Percentiles rank a stretch among this genome's conserved stretches.
Conservation (phyloP, 176 grass and related monocot genomes). For the sorghum (Sorghum bicolor) region Sorghum_bicolor_NCBIv3 NC_012878.2:6358501-6359000, state of each 20-base stretch:
- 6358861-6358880: conserved; percentile 23
- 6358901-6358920: conserved; percentile 59
- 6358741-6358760: background rate
- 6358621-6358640: background rate
- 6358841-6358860: conserved; percentile 36
- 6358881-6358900: conserved; percentile 43
- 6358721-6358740: background rate
- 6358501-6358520: conserved; percentile 8
- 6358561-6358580: background rate
- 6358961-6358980: conserved; percentile 5
- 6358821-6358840: conserved; percentile 31
- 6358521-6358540: conserved; percentile 8
- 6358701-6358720: background rate
- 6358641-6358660: background rate
- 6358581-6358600: conserved; percentile 16
- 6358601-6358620: conserved; percentile 2
- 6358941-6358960: background rate
- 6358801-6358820: background rate
- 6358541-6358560: conserved; percentile 30
- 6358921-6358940: conserved; percentile 18
- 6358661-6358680: background rate
- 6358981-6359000: conserved; percentile 46
- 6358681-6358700: conserved; percentile 1
- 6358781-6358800: background rate
- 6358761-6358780: background rate